Conservation (phyloP, 1,139 yeast species). For the Lodderomyces theae region DNA sequence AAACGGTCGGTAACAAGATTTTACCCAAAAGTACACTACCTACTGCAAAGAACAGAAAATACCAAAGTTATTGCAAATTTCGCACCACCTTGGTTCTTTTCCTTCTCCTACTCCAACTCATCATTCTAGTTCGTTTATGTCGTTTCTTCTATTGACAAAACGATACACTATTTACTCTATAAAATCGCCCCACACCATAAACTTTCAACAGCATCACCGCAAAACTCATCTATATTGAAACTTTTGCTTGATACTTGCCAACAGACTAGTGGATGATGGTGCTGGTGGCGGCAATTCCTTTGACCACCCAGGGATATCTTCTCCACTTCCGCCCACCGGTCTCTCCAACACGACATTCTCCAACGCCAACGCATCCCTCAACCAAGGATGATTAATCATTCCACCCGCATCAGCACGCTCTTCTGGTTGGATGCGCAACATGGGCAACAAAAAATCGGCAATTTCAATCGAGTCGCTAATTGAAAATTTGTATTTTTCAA, state of each 20-base stretch:
- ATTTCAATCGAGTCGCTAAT: conserved; percentile 54
- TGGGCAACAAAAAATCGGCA: conserved; percentile 64
- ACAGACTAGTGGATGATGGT: background rate
- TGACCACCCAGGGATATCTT: conserved; percentile 77
- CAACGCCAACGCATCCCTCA: conserved; percentile 59
- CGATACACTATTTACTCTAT: too few species aligned
- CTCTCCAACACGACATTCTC: conserved; percentile 55
- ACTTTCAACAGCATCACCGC: too few species aligned
- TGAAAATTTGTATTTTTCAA: conserved; percentile 61
- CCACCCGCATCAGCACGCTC: conserved; percentile 80
- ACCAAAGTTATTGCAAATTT: too few species aligned
- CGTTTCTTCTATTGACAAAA: too few species aligned
- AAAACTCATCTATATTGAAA: too few species aligned
- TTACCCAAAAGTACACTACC: too few species aligned
- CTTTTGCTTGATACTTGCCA: background rate
- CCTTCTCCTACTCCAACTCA: too few species aligned
- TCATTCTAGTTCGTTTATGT: too few species aligned
- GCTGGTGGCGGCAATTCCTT: conserved; percentile 24
- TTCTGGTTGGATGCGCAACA: conserved; percentile 70
- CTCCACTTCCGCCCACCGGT: conserved; percentile 63
- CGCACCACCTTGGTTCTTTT: too few species aligned
- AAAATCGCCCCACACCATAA: too few species aligned
- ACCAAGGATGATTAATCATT: conserved; percentile 76
- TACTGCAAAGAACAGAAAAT: too few species aligned
- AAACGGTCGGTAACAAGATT: too few species aligned